Percentiles rank a stretch among this genome's conserved stretches.
These are phyloP conservation scores for Colletotrichum godetiae DNA, from an alignment of 2,329 filamentous ascomycete genomes.

Conservation along the genomic window DNA sequence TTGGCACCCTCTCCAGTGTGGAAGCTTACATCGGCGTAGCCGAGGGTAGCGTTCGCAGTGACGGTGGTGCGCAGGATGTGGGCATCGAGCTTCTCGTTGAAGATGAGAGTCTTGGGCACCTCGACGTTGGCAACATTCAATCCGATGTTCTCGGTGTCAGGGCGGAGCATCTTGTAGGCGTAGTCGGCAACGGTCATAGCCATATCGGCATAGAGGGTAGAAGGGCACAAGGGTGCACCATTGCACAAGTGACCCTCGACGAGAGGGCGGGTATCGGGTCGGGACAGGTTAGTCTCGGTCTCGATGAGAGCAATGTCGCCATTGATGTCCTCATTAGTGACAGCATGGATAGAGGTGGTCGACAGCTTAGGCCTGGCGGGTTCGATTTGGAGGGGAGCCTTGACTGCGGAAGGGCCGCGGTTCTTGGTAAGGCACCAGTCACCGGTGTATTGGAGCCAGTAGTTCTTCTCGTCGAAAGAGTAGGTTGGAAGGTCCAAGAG, in stretches of 20 bases:
- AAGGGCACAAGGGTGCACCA: constrained; percentile 73
- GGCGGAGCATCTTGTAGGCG: constrained; percentile 70
- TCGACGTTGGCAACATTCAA: constrained; percentile 76
- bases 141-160: constrained; percentile 65
- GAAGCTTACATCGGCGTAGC: constrained; percentile 67
- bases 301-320: constrained; percentile 69
- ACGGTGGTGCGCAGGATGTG: constrained; percentile 72
- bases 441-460: constrained; percentile 73
- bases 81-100: constrained; percentile 54
- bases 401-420: constrained; percentile 58
- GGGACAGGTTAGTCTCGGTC: constrained; percentile 74
- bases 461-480: constrained; percentile 78
- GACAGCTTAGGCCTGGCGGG: constrained; percentile 66
- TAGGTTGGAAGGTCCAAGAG: constrained; percentile 76
- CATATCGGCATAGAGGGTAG: constrained; percentile 69
- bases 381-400: constrained; percentile 43
- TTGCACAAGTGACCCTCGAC: constrained; percentile 77
- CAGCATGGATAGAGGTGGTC: constrained; percentile 73
- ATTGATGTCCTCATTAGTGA: constrained; percentile 72
- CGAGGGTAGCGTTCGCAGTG: constrained; percentile 67
- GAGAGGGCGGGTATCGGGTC: constrained; percentile 69
- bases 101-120: constrained; percentile 77
- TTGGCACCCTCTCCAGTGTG: constrained; percentile 69
- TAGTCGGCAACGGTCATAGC: constrained; percentile 72
- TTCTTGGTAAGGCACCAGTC: constrained; percentile 81